A percentile compares a stretch with the other conserved stretches of the same genome.
Conservation (phyloP, 225 moss, liverwort and hornwort species). For the Physcomitrellopsis africana region DNA sequence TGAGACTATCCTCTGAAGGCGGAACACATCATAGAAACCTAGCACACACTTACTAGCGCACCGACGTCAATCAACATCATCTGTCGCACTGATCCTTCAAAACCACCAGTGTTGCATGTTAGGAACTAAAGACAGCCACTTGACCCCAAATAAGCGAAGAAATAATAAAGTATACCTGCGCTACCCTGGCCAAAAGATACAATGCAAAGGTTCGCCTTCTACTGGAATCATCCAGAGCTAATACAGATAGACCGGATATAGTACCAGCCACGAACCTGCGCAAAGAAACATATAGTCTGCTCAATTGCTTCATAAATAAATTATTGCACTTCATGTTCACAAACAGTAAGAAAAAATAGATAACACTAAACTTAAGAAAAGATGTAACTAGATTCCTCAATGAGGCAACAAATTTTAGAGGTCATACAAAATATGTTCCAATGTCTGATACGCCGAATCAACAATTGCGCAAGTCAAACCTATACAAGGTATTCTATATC, state of each 20-base stretch:
- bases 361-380: background rate
- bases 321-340: background rate
- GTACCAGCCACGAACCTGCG: conserved; percentile 78
- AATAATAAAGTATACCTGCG: conserved; percentile 54
- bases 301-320: conserved; percentile 14
- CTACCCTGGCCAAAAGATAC: conserved; percentile 81
- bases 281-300: conserved; percentile 12
- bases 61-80: no score
- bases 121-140: conserved; percentile 7
- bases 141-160: conserved; percentile 14
- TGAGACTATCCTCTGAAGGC: conserved; percentile 2
- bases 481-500: no score
- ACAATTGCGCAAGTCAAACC: no score
- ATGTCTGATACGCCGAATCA: no score
- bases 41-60: no score
- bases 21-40: no score
- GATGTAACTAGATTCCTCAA: background rate
- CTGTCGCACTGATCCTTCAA: background rate
- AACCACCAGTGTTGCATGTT: conserved; percentile 20
- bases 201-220: conserved; percentile 85
- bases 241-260: conserved; percentile 79
- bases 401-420: background rate
- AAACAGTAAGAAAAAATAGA: background rate
- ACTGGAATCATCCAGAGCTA: conserved; percentile 83
- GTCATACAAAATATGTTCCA: background rate